A percentile compares a stretch with the other conserved stretches of the same genome.
Evolutionary conservation across 176 grass and related monocot genomes (phyloP).

Genomic region (Pontederia paniculata): DNA sequence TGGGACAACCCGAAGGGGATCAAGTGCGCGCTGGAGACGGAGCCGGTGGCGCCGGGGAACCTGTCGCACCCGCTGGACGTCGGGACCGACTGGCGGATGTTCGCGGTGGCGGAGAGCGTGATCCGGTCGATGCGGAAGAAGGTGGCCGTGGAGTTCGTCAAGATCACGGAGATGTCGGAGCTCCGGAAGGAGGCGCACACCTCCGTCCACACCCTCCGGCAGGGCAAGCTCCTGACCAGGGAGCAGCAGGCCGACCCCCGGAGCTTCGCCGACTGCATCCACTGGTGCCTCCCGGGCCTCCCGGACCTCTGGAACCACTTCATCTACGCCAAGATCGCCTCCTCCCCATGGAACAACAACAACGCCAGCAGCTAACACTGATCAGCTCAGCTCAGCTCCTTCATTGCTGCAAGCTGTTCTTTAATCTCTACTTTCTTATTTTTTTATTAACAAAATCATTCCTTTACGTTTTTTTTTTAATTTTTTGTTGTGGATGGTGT

Average conservation of each 20-base stretch:
- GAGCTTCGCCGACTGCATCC: conserved; percentile 64
- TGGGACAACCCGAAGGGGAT: conserved; percentile 86
- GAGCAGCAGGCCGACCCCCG: conserved; percentile 58
- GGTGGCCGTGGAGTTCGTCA: conserved; percentile 48
- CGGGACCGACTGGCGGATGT: conserved; percentile 67
- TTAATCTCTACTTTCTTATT: no score
- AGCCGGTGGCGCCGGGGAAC: conserved; percentile 37
- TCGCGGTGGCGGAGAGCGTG: conserved; percentile 41
- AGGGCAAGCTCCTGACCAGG: conserved; percentile 60
- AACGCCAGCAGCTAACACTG: no score
- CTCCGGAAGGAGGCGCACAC: conserved; percentile 77
- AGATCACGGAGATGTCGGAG: conserved; percentile 72
- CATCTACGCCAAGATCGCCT: conserved; percentile 47
- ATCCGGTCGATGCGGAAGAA: conserved; percentile 25
- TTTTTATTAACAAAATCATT: no score
- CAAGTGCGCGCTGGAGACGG: conserved; percentile 80
- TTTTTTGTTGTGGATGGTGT: no score
- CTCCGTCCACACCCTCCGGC: conserved; percentile 70
- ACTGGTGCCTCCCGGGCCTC: conserved; percentile 70
- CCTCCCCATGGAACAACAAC: conserved; percentile 17
- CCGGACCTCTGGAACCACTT: conserved; percentile 77
- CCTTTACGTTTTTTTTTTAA: no score
- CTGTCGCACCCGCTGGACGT: conserved; percentile 43
- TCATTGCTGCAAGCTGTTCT: no score
- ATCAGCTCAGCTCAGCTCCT: no score